Base-by-base conservation (phyloP, 2,329 filamentous ascomycete species). In the Sclerotinia borealis region DNA sequence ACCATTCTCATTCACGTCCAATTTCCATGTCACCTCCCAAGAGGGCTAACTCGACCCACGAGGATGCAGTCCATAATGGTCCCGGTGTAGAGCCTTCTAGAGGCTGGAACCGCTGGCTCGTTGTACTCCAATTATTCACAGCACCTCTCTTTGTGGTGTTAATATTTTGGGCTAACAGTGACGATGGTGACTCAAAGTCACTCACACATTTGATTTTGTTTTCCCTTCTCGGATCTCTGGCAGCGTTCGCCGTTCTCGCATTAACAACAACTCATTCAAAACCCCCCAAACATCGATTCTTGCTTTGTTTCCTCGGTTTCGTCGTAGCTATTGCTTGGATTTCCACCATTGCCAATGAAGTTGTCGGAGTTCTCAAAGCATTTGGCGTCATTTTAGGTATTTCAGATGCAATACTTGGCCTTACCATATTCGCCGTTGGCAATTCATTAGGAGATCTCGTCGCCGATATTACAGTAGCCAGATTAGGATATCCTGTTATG, bases 401-500 rank as follows among this genome's bases (percentile, higher is more conserved):
- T 73, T 95, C 90, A 19, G 95, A 99, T 76, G 95, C 95, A 4
- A 91, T 99, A 67, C 83, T 99, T 13, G 95, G 95, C 1, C 83
- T 99, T 59, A 99, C 95, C 19, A 88, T 99, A 61, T 99, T 99
- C 75, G 95, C 95, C 2, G 92, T 97, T 39, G 95, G 95, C 34
- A 99, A 99, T 76, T 96, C 91, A 10, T 82, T 98, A 10, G 93
- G 95, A 43, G 95, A 99, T 72, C 81, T 99, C 19, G 92, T 99
- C 11, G 93, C 95, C 19, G 90, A 99, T 74, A 90, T 98, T 61
- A 99, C 95, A 0, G 90, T 99, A 43, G 95, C 95, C 4, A 86
- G 91, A 39, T 85, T 99, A 3, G 95, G 95, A 3, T 97, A 93
- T 76, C 95, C 95, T 0, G 92, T 99, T 67, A 99, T 99, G 95